Percentiles rank a stretch among this genome's conserved stretches.
Evolutionary conservation across 805 yeast genomes (phyloP).

Genomic region (Ogataea nitratoaversa): DNA sequence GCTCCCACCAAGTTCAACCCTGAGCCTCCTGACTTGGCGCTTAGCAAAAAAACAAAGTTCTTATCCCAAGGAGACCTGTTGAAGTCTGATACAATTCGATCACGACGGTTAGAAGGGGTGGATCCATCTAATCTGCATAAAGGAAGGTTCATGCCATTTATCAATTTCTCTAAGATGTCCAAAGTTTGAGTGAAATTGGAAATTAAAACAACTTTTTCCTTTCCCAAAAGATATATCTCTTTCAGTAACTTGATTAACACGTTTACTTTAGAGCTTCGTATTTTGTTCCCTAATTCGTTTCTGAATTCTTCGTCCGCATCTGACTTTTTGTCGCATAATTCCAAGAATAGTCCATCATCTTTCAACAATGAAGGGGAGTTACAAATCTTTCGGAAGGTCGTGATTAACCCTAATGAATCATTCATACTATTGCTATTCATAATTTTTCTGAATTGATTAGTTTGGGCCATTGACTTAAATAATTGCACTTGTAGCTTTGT

Average conservation of each 20-base stretch:
- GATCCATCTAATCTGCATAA: constrained; percentile 78
- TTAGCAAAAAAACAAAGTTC: constrained; percentile 64
- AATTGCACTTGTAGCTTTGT: constrained; percentile 53
- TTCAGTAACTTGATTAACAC: constrained; percentile 54
- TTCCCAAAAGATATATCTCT: constrained; percentile 36
- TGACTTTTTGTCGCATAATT: constrained; percentile 18
- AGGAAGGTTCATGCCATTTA: constrained; percentile 45
- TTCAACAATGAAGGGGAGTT: constrained; percentile 68
- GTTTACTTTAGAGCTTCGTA: constrained; percentile 59
- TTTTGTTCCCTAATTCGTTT: constrained; percentile 28
- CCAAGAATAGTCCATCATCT: constrained; percentile 44
- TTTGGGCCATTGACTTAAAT: constrained; percentile 46
- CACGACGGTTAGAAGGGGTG: constrained; percentile 65
- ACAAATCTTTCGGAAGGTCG: constrained; percentile 73
- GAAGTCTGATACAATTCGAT: constrained; percentile 61
- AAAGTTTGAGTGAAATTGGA: constrained; percentile 87
- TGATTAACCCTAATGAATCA: constrained; percentile 64
- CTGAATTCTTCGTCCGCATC: constrained; percentile 22
- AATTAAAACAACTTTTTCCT: constrained; percentile 79
- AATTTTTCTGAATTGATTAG: constrained; percentile 32
- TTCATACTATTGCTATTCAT: constrained; percentile 27
- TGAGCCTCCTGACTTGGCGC: constrained; percentile 91
- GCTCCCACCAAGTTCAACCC: constrained; percentile 92
- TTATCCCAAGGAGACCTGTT: constrained; percentile 42
- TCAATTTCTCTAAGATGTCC: constrained; percentile 62